These are phyloP conservation scores for Caloboletus firmus DNA, from an alignment of 1,284 basidiomycete species.

Conservation along the genomic window DNA sequence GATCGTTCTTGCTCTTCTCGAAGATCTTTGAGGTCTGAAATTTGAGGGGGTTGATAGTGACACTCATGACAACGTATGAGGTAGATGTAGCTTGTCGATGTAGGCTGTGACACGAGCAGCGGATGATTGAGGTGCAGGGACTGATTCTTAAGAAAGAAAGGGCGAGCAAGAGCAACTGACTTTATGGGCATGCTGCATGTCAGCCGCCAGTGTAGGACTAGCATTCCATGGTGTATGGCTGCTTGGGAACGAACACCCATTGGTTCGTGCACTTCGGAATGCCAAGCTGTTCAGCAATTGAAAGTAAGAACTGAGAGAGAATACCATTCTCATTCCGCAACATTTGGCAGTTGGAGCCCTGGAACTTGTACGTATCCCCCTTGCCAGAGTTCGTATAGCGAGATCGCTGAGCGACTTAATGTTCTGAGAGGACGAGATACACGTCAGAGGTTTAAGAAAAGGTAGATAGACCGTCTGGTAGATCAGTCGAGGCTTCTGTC, in stretches of 20 bases:
- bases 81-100: neutral
- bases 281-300: neutral
- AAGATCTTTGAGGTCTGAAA: neutral
- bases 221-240: neutral
- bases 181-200: constrained; percentile 12
- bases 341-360: neutral
- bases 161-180: neutral
- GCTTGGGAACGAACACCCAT: neutral
- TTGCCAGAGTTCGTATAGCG: neutral
- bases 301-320: neutral
- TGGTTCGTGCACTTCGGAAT: neutral
- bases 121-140: neutral
- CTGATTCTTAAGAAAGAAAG: neutral
- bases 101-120: neutral
- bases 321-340: neutral
- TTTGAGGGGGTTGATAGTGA: neutral
- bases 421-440: neutral
- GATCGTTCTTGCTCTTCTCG: neutral
- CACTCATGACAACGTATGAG: constrained; percentile 1
- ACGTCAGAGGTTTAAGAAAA: too few species aligned
- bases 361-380: neutral
- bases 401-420: neutral
- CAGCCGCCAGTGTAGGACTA: constrained; percentile 1
- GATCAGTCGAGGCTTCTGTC: neutral
- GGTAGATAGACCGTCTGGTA: neutral